These are phyloP conservation scores for Aspergillus cristatus DNA, from an alignment of 495 filamentous ascomycete genomes.

Conservation along the genomic window DNA sequence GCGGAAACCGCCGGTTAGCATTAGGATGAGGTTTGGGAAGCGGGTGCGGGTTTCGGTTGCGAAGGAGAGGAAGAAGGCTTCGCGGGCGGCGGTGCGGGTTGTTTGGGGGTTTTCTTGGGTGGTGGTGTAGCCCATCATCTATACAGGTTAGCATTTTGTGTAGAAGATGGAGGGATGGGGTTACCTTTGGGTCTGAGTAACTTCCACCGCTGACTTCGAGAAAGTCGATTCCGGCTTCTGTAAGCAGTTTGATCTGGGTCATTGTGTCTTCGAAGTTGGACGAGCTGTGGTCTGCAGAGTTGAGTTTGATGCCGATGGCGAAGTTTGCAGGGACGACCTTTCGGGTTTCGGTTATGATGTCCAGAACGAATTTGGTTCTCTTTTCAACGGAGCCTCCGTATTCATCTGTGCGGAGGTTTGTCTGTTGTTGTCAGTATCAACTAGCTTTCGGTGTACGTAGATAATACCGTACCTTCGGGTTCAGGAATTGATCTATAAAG, in stretches of 20 bases:
- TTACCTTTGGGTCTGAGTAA: conserved; percentile 44
- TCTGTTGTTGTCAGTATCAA: conserved; percentile 17
- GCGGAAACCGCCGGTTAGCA: conserved; percentile 49
- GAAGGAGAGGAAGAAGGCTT: conserved; percentile 56
- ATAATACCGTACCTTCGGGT: conserved; percentile 22
- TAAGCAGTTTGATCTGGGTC: conserved; percentile 43
- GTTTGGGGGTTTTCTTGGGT: conserved; percentile 1
- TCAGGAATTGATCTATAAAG: conserved; percentile 32
- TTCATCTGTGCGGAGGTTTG: conserved; percentile 37
- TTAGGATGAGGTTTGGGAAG: conserved; percentile 37
- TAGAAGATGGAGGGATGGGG: background rate
- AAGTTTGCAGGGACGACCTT: conserved; percentile 39
- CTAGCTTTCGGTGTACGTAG: background rate
- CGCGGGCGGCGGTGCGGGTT: conserved; percentile 39
- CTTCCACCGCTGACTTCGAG: conserved; percentile 52
- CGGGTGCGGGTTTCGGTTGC: conserved; percentile 33
- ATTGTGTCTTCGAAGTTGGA: conserved; percentile 39
- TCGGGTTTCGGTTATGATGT: conserved; percentile 33
- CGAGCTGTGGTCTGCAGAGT: conserved; percentile 47
- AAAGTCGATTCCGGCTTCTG: conserved; percentile 49
- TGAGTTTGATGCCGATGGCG: conserved; percentile 53
- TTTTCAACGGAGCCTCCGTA: conserved; percentile 41
- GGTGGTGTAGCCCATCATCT: conserved; percentile 22
- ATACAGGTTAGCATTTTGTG: background rate
- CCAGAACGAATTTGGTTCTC: conserved; percentile 38